Evolutionary conservation across 768 basidiomycete species (phyloP).

Genomic region (Tephrocybe sp.): DNA sequence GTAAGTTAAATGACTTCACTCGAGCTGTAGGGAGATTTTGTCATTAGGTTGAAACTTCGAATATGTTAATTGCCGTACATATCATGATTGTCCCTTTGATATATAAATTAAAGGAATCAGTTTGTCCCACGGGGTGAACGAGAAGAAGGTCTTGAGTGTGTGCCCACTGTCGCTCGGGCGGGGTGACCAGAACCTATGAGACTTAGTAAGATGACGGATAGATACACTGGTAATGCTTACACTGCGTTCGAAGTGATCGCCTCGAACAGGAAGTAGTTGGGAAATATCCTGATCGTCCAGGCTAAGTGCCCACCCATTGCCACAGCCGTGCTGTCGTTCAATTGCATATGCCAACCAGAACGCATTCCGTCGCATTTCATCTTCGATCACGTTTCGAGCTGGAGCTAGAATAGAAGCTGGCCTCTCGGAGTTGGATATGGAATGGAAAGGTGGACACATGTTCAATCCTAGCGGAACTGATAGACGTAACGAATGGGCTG

Average conservation of each 20-base stretch:
- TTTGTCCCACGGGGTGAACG: constrained; percentile 57
- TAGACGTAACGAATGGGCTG: constrained; percentile 57
- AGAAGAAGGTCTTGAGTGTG: constrained; percentile 61
- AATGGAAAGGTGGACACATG: constrained; percentile 63
- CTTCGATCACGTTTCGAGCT: constrained; percentile 64
- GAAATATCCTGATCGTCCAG: constrained; percentile 76
- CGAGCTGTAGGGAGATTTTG: constrained; percentile 28
- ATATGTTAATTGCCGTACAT: constrained; percentile 32
- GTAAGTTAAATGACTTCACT: constrained; percentile 64
- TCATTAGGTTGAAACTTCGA: background rate
- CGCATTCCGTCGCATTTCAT: constrained; percentile 69
- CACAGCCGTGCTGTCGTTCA: constrained; percentile 66
- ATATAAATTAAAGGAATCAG: constrained; percentile 72
- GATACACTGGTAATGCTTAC: constrained; percentile 34
- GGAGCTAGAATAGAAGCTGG: constrained; percentile 60
- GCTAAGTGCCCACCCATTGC: constrained; percentile 70
- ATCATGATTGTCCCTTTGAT: constrained; percentile 69
- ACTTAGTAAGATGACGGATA: background rate
- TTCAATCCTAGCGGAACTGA: constrained; percentile 71
- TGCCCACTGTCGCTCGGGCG: constrained; percentile 65
- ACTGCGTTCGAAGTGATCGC: constrained; percentile 60
- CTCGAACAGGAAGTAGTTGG: constrained; percentile 65
- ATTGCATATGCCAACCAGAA: constrained; percentile 74
- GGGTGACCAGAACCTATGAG: constrained; percentile 44
- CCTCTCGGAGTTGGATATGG: constrained; percentile 57